Percentiles rank a stretch among this genome's conserved stretches.
Conservation (phyloP, 148 eudicot species). For the Vaccinium darrowii region DNA sequence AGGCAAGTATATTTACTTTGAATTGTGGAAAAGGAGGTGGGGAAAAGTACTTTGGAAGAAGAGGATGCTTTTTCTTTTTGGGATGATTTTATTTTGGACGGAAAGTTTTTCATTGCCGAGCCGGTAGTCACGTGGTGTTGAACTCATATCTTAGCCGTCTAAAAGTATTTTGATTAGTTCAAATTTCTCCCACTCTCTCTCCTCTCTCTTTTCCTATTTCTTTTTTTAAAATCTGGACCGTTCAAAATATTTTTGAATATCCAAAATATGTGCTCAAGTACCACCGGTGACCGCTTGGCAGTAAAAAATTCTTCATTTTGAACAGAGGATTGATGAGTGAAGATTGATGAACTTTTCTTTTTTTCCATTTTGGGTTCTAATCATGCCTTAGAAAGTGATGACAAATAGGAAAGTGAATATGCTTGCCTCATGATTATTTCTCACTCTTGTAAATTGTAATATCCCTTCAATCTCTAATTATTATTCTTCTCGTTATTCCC, state of each 20-base stretch:
- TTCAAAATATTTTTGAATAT: too few species aligned
- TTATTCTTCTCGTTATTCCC: background rate
- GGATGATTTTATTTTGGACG: too few species aligned
- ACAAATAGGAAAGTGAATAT: conserved; percentile 44
- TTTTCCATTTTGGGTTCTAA: conserved; percentile 15
- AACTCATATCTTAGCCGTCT: too few species aligned
- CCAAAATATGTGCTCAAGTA: too few species aligned
- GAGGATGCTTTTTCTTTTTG: background rate
- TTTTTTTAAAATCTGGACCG: too few species aligned
- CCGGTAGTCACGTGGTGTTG: too few species aligned
- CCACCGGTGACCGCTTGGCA: too few species aligned
- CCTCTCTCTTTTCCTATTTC: too few species aligned
- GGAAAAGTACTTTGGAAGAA: background rate
- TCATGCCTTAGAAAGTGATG: conserved; percentile 46
- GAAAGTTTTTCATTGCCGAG: too few species aligned
- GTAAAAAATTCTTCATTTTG: too few species aligned
- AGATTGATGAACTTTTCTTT: conserved; percentile 18
- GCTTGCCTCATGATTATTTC: conserved; percentile 26
- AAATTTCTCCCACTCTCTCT: too few species aligned
- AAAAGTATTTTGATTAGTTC: too few species aligned
- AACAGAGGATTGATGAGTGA: background rate
- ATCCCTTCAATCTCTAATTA: background rate
- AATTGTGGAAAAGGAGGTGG: background rate
- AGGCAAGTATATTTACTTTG: background rate
- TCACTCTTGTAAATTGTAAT: background rate